Percentiles rank a stretch among this genome's conserved stretches.
phyloP scores from a whole-genome alignment of 371 early-diverging fungal genomes.

The Gilbertella persicaria region DNA sequence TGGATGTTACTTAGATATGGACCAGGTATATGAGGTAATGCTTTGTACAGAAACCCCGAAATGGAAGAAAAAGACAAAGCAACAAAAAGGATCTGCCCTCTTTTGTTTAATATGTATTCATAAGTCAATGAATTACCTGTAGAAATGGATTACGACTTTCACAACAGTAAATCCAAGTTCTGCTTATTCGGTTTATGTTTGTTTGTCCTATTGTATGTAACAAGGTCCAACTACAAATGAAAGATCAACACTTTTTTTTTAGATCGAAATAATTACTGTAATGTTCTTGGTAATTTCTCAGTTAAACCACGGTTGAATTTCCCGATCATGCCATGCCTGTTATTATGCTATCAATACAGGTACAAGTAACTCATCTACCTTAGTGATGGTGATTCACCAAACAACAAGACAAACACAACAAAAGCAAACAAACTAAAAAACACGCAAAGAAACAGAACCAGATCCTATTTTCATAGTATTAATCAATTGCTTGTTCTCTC shows the following conservation, averaged over 20 bases:
- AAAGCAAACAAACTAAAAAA: constrained; percentile 29
- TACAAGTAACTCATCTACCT: constrained; percentile 17
- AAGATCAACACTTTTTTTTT: constrained; percentile 1
- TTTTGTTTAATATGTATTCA: not conserved
- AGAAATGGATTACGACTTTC: constrained; percentile 52
- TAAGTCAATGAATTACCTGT: no score
- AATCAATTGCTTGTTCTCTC: no score
- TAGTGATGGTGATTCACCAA: constrained; percentile 45
- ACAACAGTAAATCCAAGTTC: constrained; percentile 44
- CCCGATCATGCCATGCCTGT: constrained; percentile 41
- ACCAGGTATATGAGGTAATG: constrained; percentile 43
- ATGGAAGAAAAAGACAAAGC: constrained; percentile 31
- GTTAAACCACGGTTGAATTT: constrained; percentile 31
- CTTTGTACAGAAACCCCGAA: constrained; percentile 29
- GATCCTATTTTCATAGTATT: constrained; percentile 18
- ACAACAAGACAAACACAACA: constrained; percentile 40
- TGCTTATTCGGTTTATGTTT: constrained; percentile 21
- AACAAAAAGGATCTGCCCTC: constrained; percentile 37
- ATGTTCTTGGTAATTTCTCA: constrained; percentile 17
- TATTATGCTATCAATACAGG: not conserved
- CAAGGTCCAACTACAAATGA: constrained; percentile 12
- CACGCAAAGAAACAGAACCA: constrained; percentile 21
- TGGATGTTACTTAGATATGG: constrained; percentile 38
- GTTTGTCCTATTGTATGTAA: constrained; percentile 23
- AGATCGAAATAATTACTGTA: constrained; percentile 22